Evolutionary conservation across 2,329 filamentous ascomycete genomes (phyloP).

Genomic region (Alternaria postmessia): DNA sequence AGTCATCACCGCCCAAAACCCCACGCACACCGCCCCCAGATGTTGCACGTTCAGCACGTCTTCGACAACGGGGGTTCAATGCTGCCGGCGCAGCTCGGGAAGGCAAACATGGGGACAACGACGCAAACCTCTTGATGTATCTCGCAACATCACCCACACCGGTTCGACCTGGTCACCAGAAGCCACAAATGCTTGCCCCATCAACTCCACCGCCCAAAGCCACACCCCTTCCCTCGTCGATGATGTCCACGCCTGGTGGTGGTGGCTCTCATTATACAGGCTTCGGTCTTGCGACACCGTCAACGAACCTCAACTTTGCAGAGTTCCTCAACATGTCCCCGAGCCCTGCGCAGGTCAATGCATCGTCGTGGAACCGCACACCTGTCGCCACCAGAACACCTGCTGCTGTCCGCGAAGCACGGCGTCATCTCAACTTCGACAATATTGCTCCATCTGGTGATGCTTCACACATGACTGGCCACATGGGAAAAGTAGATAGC

Average conservation of each 20-base stretch:
- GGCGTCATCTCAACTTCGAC: constrained; percentile 84
- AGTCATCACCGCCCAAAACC: constrained; percentile 64
- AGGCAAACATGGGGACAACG: constrained; percentile 76
- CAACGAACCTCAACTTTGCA: constrained; percentile 88
- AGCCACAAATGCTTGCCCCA: constrained; percentile 59
- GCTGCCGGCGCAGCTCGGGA: constrained; percentile 51
- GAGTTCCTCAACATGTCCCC: constrained; percentile 98
- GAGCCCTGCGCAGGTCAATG: constrained; percentile 79
- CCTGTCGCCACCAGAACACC: constrained; percentile 73
- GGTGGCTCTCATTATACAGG: constrained; percentile 64
- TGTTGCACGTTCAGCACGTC: constrained; percentile 51
- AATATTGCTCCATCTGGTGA: constrained; percentile 67
- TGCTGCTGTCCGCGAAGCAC: constrained; percentile 70
- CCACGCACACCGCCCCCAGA: constrained; percentile 52
- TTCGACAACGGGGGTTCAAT: constrained; percentile 51
- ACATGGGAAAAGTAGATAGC: constrained; percentile 59
- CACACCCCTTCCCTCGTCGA: constrained; percentile 76
- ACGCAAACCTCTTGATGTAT: constrained; percentile 85
- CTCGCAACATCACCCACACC: constrained; percentile 92
- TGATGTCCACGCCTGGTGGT: constrained; percentile 86
- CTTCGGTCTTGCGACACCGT: constrained; percentile 76
- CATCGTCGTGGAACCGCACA: constrained; percentile 76
- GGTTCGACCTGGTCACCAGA: constrained; percentile 63
- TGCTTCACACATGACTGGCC: constrained; percentile 50
- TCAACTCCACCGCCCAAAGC: constrained; percentile 63